Evolutionary conservation across 306 rosid genomes (phyloP).

Genomic region (Astragalus glycyphyllos): DNA sequence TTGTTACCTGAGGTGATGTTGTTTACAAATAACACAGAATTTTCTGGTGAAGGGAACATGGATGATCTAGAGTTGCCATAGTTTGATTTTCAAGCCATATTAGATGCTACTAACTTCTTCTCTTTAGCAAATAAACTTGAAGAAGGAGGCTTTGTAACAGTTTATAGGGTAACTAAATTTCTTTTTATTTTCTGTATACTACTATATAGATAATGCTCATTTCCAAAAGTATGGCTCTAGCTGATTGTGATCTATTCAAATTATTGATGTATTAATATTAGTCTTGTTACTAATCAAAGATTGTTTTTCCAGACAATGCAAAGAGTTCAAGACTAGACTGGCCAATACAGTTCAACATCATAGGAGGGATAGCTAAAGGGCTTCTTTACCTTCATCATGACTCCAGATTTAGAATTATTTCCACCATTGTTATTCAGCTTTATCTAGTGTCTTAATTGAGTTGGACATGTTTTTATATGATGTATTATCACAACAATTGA

Average conservation of each 20-base stretch:
- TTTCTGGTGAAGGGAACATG: slow-evolving; percentile 43
- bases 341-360: slow-evolving; percentile 59
- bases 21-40: slow-evolving; percentile 48
- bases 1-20: slow-evolving; percentile 47
- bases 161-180: slow-evolving; percentile 48
- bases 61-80: slow-evolving; percentile 51
- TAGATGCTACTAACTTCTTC: slow-evolving; percentile 47
- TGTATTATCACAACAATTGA: too few relatives aligned
- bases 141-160: slow-evolving; percentile 57
- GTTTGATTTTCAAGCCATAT: slow-evolving; percentile 41
- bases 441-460: too few relatives aligned
- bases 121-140: slow-evolving; percentile 51
- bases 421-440: too few relatives aligned
- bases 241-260: slow-evolving; percentile 3
- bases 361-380: slow-evolving; percentile 68
- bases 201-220: neutral
- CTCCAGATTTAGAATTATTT: slow-evolving; percentile 68
- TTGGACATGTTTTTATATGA: too few relatives aligned
- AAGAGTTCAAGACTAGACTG: slow-evolving; percentile 51
- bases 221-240: neutral
- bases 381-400: slow-evolving; percentile 73
- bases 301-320: slow-evolving; percentile 47
- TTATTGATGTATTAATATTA: neutral
- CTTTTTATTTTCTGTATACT: neutral
- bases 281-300: slow-evolving; percentile 36